Evolutionary conservation across 441 rosid species (phyloP).

Genomic region (Populus hybrid): DNA sequence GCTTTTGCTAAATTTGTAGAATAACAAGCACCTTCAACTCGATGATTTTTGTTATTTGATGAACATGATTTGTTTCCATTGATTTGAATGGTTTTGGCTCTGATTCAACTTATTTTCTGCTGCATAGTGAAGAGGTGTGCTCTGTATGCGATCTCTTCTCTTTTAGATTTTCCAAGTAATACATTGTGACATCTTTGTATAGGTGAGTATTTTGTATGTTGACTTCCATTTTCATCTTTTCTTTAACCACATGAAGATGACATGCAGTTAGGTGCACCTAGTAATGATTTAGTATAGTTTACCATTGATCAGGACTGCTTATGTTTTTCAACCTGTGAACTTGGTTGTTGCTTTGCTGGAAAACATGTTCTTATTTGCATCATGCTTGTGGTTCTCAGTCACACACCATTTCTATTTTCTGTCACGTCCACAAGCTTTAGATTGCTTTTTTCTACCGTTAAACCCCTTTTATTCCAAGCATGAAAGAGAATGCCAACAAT

Average conservation of each 20-base stretch:
- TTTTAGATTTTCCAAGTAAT: not conserved
- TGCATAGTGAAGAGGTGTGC: not conserved
- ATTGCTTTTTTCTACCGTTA: too few relatives aligned
- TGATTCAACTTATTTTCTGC: not conserved
- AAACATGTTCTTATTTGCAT: not conserved
- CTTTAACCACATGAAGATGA: not conserved
- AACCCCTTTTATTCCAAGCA: too few relatives aligned
- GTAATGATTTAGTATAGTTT: too few relatives aligned
- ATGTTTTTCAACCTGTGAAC: too few relatives aligned
- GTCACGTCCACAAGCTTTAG: too few relatives aligned
- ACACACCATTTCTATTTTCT: too few relatives aligned
- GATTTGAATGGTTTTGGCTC: not conserved
- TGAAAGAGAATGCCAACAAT: too few relatives aligned
- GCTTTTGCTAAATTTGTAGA: conserved; percentile 25
- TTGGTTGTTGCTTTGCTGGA: not conserved
- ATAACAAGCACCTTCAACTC: conserved; percentile 26
- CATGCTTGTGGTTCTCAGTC: too few relatives aligned
- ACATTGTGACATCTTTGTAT: not conserved
- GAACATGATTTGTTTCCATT: not conserved
- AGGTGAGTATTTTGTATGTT: not conserved
- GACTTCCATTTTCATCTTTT: not conserved
- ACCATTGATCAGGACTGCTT: too few relatives aligned
- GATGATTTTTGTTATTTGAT: conserved; percentile 15
- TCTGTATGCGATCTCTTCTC: not conserved
- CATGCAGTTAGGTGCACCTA: too few relatives aligned